Evolutionary conservation across 1,284 basidiomycete genomes (phyloP), one percentile per base, ranked within the genome.

Genomic region (Trametes sp.): DNA sequence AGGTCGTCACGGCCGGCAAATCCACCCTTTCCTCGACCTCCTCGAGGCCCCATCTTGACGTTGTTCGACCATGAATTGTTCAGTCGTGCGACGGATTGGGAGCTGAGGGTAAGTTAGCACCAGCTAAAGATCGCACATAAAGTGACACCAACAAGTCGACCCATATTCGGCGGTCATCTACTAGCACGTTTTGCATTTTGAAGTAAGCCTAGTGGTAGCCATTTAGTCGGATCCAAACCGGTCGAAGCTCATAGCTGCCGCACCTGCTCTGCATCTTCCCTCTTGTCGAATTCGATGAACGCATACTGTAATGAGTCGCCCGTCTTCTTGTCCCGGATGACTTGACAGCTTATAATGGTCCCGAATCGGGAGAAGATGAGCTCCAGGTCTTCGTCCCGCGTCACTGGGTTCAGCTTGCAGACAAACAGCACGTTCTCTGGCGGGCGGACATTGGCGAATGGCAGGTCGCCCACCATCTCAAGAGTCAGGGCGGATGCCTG

Each of bases 171-270:
- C 96, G 87, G 77, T 99, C 98, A 75, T 99, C 97, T n/a, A 99
- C 93, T 9, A 99, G 82, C 0, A 99, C 97, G 72, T 98, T 98
- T 76, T 99, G 97, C 97, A 99, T 99, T 78, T 98, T 99, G 81
- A 98, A 96, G 77, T 99, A 99, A 16, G 95, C 97, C 89, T 95
- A 65, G 9, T 57, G 10, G 36, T 51, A 57, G 41, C 44, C 16
- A 2, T 11, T 54, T 16, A 50, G 23, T 24, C 26, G 24, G 5
- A 8, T 10, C 21, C n/a, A 35, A 19, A 2, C 10, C 26, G 1
- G 16, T 10, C 7, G 36, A 23, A 2, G 19, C 29, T 11, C n/a
- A 24, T 33, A 69, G 11, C 81, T n/a, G 13, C n/a, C 52, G 62
- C 64, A 94, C 94, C 85, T 95, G 89, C 75, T 99, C 97, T 1